A percentile compares a stretch with the other conserved stretches of the same genome.
Conservation (phyloP, 139 green algal genomes). For the Haematococcus lacustris region DNA sequence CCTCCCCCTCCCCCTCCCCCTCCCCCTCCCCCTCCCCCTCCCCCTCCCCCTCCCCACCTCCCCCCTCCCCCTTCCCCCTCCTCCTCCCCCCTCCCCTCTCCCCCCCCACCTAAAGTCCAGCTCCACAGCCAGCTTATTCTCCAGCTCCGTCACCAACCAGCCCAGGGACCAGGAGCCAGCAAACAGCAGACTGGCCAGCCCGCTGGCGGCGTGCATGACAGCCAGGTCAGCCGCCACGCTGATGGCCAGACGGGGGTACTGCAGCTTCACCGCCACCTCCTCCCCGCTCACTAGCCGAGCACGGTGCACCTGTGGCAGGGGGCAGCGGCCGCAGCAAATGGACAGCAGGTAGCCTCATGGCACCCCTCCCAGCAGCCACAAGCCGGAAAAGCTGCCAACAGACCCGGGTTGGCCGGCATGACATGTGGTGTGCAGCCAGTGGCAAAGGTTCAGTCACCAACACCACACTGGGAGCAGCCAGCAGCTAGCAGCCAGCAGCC, state of each 20-base stretch:
- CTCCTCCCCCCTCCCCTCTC: no score
- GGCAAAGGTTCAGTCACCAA: no score
- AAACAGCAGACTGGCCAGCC: conserved; percentile 42
- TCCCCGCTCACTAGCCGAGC: conserved; percentile 43
- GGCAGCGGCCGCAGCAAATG: neutral
- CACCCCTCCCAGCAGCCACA: no score
- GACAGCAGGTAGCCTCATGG: neutral
- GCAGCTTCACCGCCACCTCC: conserved; percentile 76
- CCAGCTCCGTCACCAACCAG: conserved; percentile 42
- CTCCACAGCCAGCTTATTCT: conserved; percentile 64
- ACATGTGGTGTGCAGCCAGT: no score
- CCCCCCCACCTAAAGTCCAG: conserved; percentile 60
- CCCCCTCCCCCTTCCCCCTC: no score
- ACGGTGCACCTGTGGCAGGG: conserved; percentile 48
- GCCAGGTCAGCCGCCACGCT: conserved; percentile 62
- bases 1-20: no score
- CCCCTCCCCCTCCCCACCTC: no score
- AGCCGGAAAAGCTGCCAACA: no score
- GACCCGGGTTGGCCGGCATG: no score
- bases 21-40: no score
- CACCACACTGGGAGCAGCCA: no score
- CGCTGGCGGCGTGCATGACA: conserved; percentile 39
- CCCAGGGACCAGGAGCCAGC: conserved; percentile 36
- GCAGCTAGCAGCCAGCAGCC: no score
- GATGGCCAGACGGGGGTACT: conserved; percentile 57